Evolutionary conservation across 2,329 filamentous ascomycete species (phyloP), one percentile per base, ranked within the genome.

Genomic region (Colletotrichum sp.): DNA sequence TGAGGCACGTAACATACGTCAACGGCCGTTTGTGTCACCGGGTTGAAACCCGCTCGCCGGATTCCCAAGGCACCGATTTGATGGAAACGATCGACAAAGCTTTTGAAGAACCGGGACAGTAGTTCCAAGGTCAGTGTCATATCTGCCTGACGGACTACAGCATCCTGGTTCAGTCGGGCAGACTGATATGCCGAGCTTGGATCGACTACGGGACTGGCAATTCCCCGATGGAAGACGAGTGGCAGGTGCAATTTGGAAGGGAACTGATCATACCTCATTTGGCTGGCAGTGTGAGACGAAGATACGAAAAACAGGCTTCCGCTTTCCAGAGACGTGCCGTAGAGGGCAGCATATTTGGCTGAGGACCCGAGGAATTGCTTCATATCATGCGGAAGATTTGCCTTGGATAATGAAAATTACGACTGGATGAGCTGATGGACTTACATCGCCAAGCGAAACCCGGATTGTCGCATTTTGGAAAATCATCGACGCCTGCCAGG

Each of bases 81-180:
- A 21, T 21, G 18, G 44, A 3, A 13, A 49, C 44, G 1, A 49
- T 49, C 44, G 44, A 1, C 39, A 49, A 4, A 49, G 39, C 39
- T 3, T 52, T 52, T 13, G 6, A 21, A 21, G 1, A 52, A 3
- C 44, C 44, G 1, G 44, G 18, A 21, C 10, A 21, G 2, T 10
- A 52, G 44, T 52, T 2, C 9, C 0, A 52, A 1, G n/a, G 2
- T 13, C n/a, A 52, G 44, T 52, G 44, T 13, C 0, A 52, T 52
- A 52, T 52, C 44, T 52, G 44, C 12, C n/a, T 52, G 10, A 52
- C 44, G 2, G 44, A 52, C 44, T 21, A 52, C 0, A 52, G n/a
- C 2, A 21, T 52, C 10, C 44, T 2, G 12, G 44, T 2, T 0
- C 6, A 13, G 44, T 0, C n/a, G 3, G 44, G n/a, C n/a, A 52